Base-by-base conservation (phyloP, 371 early-diverging fungal species). In the Syncephalastrum racemosum region DNA sequence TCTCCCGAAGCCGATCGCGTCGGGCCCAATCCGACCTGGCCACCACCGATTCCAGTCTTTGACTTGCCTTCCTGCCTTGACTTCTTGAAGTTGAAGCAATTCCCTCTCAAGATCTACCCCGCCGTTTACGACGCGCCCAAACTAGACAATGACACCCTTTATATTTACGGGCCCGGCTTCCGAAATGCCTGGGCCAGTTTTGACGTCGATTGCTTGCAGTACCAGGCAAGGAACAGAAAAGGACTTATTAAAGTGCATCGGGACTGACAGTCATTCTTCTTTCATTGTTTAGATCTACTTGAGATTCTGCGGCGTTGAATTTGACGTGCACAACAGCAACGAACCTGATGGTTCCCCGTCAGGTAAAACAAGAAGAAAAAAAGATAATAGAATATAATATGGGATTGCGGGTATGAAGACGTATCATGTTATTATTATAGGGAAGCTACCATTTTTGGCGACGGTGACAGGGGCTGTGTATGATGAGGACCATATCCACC, bases 121-220 rank as follows among this genome's bases (percentile, higher is more conserved):
- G 50, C 80, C 14, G 77, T 76, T 2, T 60, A 70, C 52, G 58
- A 61, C 48, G 63, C 68, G 19, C 75, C 80, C 4, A 24, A 54
- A 22, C 56, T 63, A 12, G 55, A 16, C 5, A 61, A 76, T 18
- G 77, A 76, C 46, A 72, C 74, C 5, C 59, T 79, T 27, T 76
- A 64, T 46, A 67, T 76, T 56, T 71, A 74, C 62, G 80, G 80
- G 27, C 80, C 80, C 56, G 77, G 80, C 50, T 68, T 60, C 54
- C 56, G 59, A 43, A 61, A 61, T 10, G 64, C 60, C 2, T 48
- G 60, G 50, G 66, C 67, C 7, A 75, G 80, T 41, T 79, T 79
- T 44, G 80, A 79, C 43, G 73, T 68, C 13, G 75, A 76, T 27
- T 79, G 77, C 54, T 54, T 79, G 24, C 56, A 67, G 44, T 60